Evolutionary conservation across 345 rosid species (phyloP), one percentile per base, ranked within the genome.

Genomic region (Tarenaya hassleriana): DNA sequence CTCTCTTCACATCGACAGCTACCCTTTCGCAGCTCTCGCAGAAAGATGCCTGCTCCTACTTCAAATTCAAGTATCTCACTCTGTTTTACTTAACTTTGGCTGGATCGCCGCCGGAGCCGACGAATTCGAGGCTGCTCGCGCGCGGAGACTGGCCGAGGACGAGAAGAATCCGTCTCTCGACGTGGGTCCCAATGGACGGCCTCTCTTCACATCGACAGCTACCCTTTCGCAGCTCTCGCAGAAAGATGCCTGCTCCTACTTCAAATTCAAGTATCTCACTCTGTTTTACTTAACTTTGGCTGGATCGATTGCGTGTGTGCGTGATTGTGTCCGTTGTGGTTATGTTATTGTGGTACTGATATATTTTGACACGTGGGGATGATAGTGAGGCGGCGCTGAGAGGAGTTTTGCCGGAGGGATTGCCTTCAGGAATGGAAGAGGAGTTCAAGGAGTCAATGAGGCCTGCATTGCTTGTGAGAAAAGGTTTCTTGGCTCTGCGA

Each of bases 391-490:
- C 72, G 20, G 78, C 73, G 35, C 7, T 92, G 75, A 72, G 75
- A 29, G 73, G 56, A 47, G 76, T 67, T 12, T 47, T 88, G 39
- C 94, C 91, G 2, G 98, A 92, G 58, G 98, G 97, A 7, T 67
- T 92, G 62, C 80, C 85, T n/a, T 47, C 40, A 41, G 96, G 95
- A 16, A 78, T 85, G 78, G 73, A 61, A 52, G 50, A 66, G 56
- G 98, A 92, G 71, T 92, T 92, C 54, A 77, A 74, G 34, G 97
- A 85, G 34, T 85, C 98, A 15, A 67, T 79, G 94, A 66, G 89
- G 55, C 75, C 68, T 12, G 82, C 92, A 3, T 56, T 87, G 71
- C 83, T 91, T 34, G 87, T 91, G 45, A 66, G 98, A 41, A 79
- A 80, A 72, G 74, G 78, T 58, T 91, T 80, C 70, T 74, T 87